Evolutionary conservation across 148 eudicot genomes (phyloP).

Genomic region (Gaultheria prostrata): DNA sequence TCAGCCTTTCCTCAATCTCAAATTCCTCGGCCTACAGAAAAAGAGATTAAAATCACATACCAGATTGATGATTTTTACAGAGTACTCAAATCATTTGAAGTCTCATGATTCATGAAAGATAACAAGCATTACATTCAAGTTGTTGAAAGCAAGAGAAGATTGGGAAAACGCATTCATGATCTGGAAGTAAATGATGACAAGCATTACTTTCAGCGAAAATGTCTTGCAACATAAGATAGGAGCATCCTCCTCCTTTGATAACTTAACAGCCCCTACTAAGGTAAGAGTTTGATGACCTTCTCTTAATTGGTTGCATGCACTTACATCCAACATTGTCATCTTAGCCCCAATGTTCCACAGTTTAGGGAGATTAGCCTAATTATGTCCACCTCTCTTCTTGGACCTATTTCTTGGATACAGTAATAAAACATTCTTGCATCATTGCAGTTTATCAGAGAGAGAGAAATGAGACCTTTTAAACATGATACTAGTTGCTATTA

Average conservation of each 20-base stretch:
- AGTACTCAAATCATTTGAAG: background rate
- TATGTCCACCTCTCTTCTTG: background rate
- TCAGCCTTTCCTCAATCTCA: slow-evolving; percentile 65
- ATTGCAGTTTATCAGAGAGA: background rate
- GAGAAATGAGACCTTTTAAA: background rate
- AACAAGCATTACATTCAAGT: background rate
- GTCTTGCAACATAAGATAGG: background rate
- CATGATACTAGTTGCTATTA: background rate
- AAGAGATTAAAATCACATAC: slow-evolving; percentile 4
- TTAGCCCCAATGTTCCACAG: background rate
- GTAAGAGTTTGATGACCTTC: background rate
- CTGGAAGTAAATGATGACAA: background rate
- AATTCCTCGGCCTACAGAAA: slow-evolving; percentile 72
- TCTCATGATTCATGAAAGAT: background rate
- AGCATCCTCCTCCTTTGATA: background rate
- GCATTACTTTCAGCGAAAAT: background rate
- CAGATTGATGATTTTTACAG: background rate
- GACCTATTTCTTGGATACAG: background rate
- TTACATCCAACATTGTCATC: background rate
- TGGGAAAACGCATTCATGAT: background rate
- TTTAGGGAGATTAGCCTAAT: background rate
- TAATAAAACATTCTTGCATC: background rate
- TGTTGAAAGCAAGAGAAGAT: background rate
- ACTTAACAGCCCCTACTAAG: background rate
- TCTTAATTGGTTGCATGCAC: background rate